A percentile compares a stretch with the other conserved stretches of the same genome.
Conservation (phyloP, 2,329 filamentous ascomycete genomes). For the Triangularia verruculosa region DNA sequence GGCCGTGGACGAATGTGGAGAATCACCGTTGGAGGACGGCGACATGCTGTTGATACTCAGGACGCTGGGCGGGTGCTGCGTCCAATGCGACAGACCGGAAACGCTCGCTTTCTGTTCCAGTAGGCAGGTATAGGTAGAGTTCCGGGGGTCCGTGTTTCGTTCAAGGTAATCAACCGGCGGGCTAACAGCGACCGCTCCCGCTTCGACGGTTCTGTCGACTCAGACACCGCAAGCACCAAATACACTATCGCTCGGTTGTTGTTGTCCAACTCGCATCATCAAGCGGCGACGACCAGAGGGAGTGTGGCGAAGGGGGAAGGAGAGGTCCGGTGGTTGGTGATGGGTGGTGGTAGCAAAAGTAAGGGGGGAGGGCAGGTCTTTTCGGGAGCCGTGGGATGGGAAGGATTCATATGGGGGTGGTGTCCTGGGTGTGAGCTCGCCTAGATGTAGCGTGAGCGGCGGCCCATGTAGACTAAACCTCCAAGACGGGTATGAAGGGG, state of each 20-base stretch:
- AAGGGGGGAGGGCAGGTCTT: conserved; percentile 19
- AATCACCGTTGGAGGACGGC: conserved; percentile 54
- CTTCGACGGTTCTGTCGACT: neutral
- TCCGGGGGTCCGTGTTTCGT: conserved; percentile 3
- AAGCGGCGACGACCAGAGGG: neutral
- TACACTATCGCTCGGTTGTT: neutral
- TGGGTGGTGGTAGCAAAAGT: conserved; percentile 14
- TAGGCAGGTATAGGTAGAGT: neutral
- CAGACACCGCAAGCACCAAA: conserved; percentile 1
- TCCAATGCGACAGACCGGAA: neutral
- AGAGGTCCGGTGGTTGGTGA: neutral
- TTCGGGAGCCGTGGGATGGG: conserved; percentile 27
- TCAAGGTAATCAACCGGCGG: conserved; percentile 7
- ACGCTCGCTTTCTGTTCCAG: neutral
- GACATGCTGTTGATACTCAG: conserved; percentile 41
- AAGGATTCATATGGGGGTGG: conserved; percentile 24
- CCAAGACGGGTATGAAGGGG: neutral
- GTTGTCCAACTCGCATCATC: conserved; percentile 1
- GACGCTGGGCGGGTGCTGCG: conserved; percentile 1
- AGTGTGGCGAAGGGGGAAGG: neutral
- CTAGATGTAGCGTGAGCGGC: conserved; percentile 9
- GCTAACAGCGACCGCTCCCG: neutral
- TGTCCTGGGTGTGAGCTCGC: too few species aligned
- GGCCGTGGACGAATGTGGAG: conserved; percentile 43
- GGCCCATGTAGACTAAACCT: neutral